Evolutionary conservation across 495 filamentous ascomycete species (phyloP), one percentile per base, ranked within the genome.

Genomic region (Cairneyella variabilis): DNA sequence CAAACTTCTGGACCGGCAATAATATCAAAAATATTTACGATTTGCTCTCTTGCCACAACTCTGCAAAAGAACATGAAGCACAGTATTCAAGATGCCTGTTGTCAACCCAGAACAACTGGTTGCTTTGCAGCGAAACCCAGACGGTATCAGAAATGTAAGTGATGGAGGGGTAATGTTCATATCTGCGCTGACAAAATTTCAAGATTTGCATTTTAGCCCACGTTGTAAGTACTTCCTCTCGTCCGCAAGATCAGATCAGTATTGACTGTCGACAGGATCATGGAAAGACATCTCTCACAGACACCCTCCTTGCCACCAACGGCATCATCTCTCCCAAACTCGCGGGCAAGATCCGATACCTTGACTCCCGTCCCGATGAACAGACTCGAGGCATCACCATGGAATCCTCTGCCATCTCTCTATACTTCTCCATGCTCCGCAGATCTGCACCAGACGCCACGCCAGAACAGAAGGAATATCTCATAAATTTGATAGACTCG

Each of bases 261-360:
- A 30, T 25, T 44, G 10, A 48, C 32, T 10, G 16, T 36, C 16
- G 25, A 47, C 52, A 85, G 83, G 93, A 99, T 65, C 93, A 99
- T 77, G 93, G 93, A 60, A 99, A 99, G 72, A 99, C 93, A 5
- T 97, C 95, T 18, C 84, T 99, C 57, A 95, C 91, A 39, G 93
- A 99, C 66, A 89, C 89, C 51, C 84, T 99, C 41, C 89, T 99
- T 59, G 90, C 95, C 69, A 97, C 95, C 59, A 99, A 99, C 80
- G 93, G 93, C 75, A 97, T 99, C 71, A 97, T 99, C 62, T 97
- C 95, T 11, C 88, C 91, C 36, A 97, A 97, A 65, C 73, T 99
- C 57, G 93, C 93, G 57, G 93, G 93, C 65, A 96, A 97, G 74
- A 96, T 97, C 69, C 88, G 93, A 60, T 99, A 96, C 67, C 83